These are phyloP conservation scores for Mucor saturninus DNA, from an alignment of 371 early-diverging fungal species.

Conservation along the genomic window DNA sequence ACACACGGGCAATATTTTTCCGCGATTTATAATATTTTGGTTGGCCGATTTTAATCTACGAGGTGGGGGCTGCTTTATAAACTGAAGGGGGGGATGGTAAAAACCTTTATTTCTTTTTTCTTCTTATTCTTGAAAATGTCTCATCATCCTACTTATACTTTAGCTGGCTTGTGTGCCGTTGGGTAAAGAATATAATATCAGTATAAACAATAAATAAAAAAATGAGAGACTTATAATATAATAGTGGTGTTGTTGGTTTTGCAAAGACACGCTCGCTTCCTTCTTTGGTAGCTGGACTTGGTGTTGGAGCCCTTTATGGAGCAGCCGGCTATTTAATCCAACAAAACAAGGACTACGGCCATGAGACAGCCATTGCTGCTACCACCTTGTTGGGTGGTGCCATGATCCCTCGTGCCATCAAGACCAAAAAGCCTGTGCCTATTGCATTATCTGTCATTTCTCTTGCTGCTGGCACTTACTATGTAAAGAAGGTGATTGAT, in stretches of 20 bases:
- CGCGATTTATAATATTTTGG: too few species aligned
- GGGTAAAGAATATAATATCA: constrained; percentile 24
- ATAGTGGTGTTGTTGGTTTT: constrained; percentile 68
- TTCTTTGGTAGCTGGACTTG: constrained; percentile 69
- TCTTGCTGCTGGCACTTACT: constrained; percentile 50
- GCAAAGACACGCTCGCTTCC: constrained; percentile 60
- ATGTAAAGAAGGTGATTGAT: constrained; percentile 57
- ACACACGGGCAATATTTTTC: too few species aligned
- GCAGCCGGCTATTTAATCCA: constrained; percentile 65
- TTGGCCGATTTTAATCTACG: not conserved
- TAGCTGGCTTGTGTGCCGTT: constrained; percentile 52
- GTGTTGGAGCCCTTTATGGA: constrained; percentile 64
- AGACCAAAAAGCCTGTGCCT: constrained; percentile 56
- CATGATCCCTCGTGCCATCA: constrained; percentile 66
- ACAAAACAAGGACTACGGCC: constrained; percentile 69
- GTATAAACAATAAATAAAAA: not conserved
- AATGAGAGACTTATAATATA: not conserved
- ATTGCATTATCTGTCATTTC: constrained; percentile 49
- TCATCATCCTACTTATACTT: constrained; percentile 55
- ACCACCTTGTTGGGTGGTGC: constrained; percentile 60
- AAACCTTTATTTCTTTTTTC: constrained; percentile 1
- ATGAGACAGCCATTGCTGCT: constrained; percentile 66
- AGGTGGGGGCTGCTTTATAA: not conserved
- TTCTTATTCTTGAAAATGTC: constrained; percentile 31
- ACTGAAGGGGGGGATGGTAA: not conserved